Evolutionary conservation across 495 filamentous ascomycete genomes (phyloP).

Genomic region (Penicillium robsamsonii): DNA sequence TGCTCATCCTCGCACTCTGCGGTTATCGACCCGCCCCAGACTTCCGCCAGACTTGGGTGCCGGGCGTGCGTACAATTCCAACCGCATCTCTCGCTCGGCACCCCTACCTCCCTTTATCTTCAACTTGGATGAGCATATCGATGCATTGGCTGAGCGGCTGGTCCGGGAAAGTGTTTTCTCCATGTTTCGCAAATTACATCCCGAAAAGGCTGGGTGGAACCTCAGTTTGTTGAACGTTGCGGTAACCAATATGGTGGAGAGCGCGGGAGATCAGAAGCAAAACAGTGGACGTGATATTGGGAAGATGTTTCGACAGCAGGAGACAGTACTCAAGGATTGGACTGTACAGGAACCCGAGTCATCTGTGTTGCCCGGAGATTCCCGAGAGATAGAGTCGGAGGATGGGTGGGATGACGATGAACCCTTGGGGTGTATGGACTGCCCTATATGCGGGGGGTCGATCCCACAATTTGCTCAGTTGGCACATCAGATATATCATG

Average conservation of each 20-base stretch:
- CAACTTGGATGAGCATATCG: slow-evolving; percentile 53
- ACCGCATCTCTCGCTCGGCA: slow-evolving; percentile 65
- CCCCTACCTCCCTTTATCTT: slow-evolving; percentile 70
- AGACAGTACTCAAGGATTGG: slow-evolving; percentile 62
- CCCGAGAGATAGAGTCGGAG: slow-evolving; percentile 18
- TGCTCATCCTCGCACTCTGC: slow-evolving; percentile 66
- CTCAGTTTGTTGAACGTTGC: slow-evolving; percentile 81
- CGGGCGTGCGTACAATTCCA: slow-evolving; percentile 47
- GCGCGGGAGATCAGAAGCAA: slow-evolving; percentile 50
- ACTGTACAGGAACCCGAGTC: slow-evolving; percentile 22
- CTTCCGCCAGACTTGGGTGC: slow-evolving; percentile 54
- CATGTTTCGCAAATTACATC: slow-evolving; percentile 72
- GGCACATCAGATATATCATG: slow-evolving; percentile 72
- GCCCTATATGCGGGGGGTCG: slow-evolving; percentile 57
- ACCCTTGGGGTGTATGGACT: slow-evolving; percentile 40
- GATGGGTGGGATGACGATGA: slow-evolving; percentile 37
- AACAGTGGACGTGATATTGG: slow-evolving; percentile 58
- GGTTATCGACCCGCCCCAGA: slow-evolving; percentile 72
- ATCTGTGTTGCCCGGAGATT: neutral
- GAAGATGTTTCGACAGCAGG: slow-evolving; percentile 68
- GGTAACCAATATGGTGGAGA: slow-evolving; percentile 77
- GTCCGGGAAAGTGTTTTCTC: slow-evolving; percentile 64
- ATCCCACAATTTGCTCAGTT: slow-evolving; percentile 71
- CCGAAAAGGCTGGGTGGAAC: slow-evolving; percentile 68
- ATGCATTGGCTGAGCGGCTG: slow-evolving; percentile 61